Evolutionary conservation across 768 basidiomycete species (phyloP), one percentile per base, ranked within the genome.

Genomic region (Clitopilus hobsonii): DNA sequence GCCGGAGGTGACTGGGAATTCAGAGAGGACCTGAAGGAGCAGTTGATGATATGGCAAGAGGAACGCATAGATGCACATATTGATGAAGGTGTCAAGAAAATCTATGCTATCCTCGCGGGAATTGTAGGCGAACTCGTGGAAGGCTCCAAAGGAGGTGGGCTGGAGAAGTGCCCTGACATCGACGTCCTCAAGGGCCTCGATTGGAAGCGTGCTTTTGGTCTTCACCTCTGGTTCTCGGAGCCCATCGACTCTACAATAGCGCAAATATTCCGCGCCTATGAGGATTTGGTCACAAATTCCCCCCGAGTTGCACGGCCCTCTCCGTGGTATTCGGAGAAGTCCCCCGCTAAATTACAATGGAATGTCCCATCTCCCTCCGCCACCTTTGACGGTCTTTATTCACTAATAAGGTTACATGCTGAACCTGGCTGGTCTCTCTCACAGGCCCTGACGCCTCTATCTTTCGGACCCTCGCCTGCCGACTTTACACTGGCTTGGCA

Each of bases 401-500:
- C 87, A 4, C 79, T 99, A 27, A 85, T 99, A 67, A 82, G 82
- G 61, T 76, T 98, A 41, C 78, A 85, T 67, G 80, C 89, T 8
- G 86, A 92, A 53, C 85, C 87, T 2, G 78, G 83, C 8, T 82
- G 77, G 60, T 89, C 82, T 38, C 80, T 82, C 52, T 95, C 81
- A 52, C 85, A 77, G 30, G 77, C 86, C 2, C 82, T 95, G 7
- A 71, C 79, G 10, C 88, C 94, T 0, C 72, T 85, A 6, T 90
- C 90, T 22, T 92, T 89, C 60, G 80, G 85, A 1, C 71, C 88
- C 1, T 87, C 84, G 5, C 87, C 88, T 0, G 69, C 84, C n/a
- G 94, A 95, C 67, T 86, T 84, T 66, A 83, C 92, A 20, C 73
- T 97, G 54, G 79, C 90, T 6, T 99, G 96, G 96, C 94, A 98